Conservation (phyloP, 2,329 filamentous ascomycete genomes). For the Nannizziopsis barbatae region DNA sequence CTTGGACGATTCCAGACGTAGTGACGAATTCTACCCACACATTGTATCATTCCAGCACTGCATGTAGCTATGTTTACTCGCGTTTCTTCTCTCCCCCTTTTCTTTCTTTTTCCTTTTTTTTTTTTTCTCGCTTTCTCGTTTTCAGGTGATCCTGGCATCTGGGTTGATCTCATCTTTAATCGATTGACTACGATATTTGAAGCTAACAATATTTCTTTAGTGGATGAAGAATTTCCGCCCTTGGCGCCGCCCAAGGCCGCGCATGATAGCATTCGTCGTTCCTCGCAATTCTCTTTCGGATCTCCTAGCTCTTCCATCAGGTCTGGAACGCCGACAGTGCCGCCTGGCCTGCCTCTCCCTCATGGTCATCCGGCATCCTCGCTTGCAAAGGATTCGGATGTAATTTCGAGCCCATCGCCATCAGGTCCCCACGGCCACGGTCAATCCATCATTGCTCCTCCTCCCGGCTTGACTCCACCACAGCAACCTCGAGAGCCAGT, state of each 20-base stretch:
- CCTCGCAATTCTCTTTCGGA: slow-evolving; percentile 26
- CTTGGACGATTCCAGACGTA: slow-evolving; percentile 20
- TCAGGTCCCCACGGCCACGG: not conserved
- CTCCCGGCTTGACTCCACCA: slow-evolving; percentile 25
- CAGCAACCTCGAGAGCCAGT: slow-evolving; percentile 19
- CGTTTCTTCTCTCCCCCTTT: slow-evolving; percentile 15
- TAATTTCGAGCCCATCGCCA: slow-evolving; percentile 14
- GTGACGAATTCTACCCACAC: slow-evolving; percentile 11
- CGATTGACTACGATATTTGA: not conserved
- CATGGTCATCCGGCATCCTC: slow-evolving; percentile 31
- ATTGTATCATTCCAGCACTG: slow-evolving; percentile 11
- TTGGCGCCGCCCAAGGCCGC: slow-evolving; percentile 27
- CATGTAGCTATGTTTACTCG: slow-evolving; percentile 17
- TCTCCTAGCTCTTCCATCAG: slow-evolving; percentile 19
- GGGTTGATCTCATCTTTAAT: too few relatives aligned
- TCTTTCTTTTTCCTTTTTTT: slow-evolving; percentile 15
- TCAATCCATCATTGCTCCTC: slow-evolving; percentile 9
- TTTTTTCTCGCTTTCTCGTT: not conserved
- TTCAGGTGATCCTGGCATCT: not conserved
- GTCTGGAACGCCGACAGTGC: slow-evolving; percentile 31
- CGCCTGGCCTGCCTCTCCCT: slow-evolving; percentile 34
- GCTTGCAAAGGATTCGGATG: slow-evolving; percentile 24
- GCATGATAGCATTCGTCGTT: slow-evolving; percentile 28
- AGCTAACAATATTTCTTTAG: slow-evolving; percentile 23
- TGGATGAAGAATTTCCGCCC: slow-evolving; percentile 40